Percentiles rank a stretch among this genome's conserved stretches.
phyloP scores from a whole-genome alignment of 768 basidiomycete species.

The Pulveroboletus sp. region DNA sequence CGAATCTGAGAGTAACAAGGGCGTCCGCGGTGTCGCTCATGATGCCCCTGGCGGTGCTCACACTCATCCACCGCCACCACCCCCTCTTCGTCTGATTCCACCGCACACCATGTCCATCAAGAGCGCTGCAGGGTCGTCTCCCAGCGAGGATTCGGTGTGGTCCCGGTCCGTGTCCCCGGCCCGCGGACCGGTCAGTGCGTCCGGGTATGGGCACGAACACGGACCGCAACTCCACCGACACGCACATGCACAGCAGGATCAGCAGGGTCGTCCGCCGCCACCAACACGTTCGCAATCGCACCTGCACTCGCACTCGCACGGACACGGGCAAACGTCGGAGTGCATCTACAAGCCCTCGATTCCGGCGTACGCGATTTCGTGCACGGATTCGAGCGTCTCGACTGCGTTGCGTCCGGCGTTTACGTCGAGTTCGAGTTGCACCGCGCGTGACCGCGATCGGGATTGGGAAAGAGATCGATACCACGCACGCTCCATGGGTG shows the following conservation, averaged over 20 bases:
- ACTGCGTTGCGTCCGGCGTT: conserved; percentile 32
- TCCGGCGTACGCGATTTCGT: conserved; percentile 29
- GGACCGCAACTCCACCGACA: conserved; percentile 17
- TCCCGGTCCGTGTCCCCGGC: conserved; percentile 26
- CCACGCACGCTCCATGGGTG: conserved; percentile 5
- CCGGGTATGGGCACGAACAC: too few relatives aligned
- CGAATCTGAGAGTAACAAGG: too few relatives aligned
- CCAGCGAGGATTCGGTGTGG: conserved; percentile 23
- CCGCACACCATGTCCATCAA: conserved; percentile 11
- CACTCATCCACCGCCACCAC: conserved; percentile 4
- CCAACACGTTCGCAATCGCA: background rate
- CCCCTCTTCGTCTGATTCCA: too few relatives aligned
- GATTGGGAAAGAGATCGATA: conserved; percentile 19
- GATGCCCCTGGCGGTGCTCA: background rate
- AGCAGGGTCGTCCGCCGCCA: conserved; percentile 11
- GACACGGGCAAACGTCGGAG: conserved; percentile 14
- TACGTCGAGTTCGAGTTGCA: conserved; percentile 21
- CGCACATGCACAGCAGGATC: conserved; percentile 10
- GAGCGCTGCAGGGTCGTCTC: conserved; percentile 20
- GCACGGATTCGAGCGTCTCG: conserved; percentile 32
- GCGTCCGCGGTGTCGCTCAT: background rate
- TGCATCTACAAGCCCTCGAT: conserved; percentile 30
- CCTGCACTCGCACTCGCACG: background rate
- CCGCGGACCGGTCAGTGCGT: conserved; percentile 6
- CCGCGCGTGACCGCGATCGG: conserved; percentile 17